Evolutionary conservation across 2,329 filamentous ascomycete species (phyloP), one percentile per base, ranked within the genome.

Genomic region (Corinectria fuckeliana): DNA sequence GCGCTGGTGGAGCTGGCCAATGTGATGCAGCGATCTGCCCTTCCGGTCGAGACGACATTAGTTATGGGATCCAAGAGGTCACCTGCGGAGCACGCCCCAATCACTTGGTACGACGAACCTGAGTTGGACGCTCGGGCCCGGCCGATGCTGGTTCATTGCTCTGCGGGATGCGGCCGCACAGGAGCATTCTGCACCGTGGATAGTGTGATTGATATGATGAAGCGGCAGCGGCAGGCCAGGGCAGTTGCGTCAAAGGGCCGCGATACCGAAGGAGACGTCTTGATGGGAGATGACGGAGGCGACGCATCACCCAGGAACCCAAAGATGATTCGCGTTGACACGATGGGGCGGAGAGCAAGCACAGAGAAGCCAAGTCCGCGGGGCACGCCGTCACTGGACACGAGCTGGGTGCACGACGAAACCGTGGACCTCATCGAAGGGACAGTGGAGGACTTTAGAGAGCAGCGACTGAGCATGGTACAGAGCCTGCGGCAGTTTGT

Each of bases 131-230:
- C 76, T 7, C 69, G 76, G 1, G 66, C 83, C 21, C 83, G 91
- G 26, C 94, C 94, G 7, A 87, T 97, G 68, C 76, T 99, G 20
- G 94, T 99, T 0, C 95, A 99, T 74, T 99, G 95, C 78, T 96
- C 92, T 53, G 95, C 95, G 4, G 95, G 95, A 0, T 99, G 95
- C 76, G 95, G 95, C 1, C 90, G 95, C 13, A 99, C 95, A 0
- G 95, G 95, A 3, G 94, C 95, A 0, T 99, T 98, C 72, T 98
- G 95, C 75, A 96, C 95, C 0, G 93, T 98, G 14, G 95, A 98
- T 74, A 94, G 90, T 36, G 95, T 98, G 8, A 89, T 98, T 56
- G 93, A 97, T 76, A 96, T 97, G 91, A 80, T 99, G 60, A 97
- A 97, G 79, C 88, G 91, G n/a, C 93, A 97, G 75, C 85, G 81